Evolutionary conservation across 2,329 filamentous ascomycete species (phyloP), one percentile per base, ranked within the genome.

Genomic region (Exophiala lecanii-corni): DNA sequence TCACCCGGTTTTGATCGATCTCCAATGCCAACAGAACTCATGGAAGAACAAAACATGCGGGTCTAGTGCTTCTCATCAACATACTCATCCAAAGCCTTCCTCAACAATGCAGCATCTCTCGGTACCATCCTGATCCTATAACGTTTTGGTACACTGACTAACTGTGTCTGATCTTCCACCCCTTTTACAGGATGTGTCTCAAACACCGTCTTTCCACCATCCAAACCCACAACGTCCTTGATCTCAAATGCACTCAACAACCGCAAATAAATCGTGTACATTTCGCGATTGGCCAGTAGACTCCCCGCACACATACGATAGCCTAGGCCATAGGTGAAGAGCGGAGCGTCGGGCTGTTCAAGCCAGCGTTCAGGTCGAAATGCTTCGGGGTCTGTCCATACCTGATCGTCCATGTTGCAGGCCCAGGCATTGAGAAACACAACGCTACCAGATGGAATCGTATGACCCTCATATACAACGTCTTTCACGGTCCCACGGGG

Each of bases 291-390:
- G 9, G 79, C 79, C 2, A 83, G 67, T 28, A 80, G 56, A 1
- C 72, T 78, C 26, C 79, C 80, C 0, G 79, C 78, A 49, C 81
- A 84, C 80, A 84, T 84, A 28, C 79, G 73, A 51, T 82, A 82
- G 1, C 80, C 80, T 7, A 83, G 66, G 0, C 80, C 80, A 45
- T 82, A 83, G 0, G 78, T 81, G 59, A 82, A 82, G 9, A 82
- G 60, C 1, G 79, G 79, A 3, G 77, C 77, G 19, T 83, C 78
- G 0, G 79, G 77, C 36, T 79, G 71, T 57, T 81, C 75, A 9
- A 80, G 61, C 78, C 78, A 84, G 18, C 80, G 70, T 56, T 82
- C 77, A 0, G 76, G 76, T 7, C 76, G 70, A 63, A 83, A 82
- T 4, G 65, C 68, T 23, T 76, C 69, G 1, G 78, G 75, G 49